Conservation (phyloP, 768 basidiomycete genomes). For the Amylocystis lapponica region DNA sequence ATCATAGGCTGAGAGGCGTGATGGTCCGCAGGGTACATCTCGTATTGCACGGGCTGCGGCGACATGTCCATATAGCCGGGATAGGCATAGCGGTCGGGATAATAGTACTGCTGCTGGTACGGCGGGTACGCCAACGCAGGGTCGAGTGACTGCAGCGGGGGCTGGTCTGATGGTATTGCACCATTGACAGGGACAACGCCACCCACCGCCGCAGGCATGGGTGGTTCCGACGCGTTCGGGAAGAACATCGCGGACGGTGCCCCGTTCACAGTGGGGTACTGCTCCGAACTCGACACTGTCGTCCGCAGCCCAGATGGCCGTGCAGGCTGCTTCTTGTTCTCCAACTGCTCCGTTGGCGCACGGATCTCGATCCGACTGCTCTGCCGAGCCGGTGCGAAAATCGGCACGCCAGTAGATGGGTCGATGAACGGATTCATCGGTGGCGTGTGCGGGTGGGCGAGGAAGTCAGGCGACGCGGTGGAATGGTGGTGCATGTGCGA, state of each 20-base stretch:
- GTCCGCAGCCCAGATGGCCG: slow-evolving; percentile 42
- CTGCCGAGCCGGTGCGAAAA: slow-evolving; percentile 71
- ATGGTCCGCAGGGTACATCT: slow-evolving; percentile 53
- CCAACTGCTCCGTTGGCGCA: slow-evolving; percentile 39
- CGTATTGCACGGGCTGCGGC: slow-evolving; percentile 59
- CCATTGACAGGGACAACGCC: too few species aligned
- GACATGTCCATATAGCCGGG: slow-evolving; percentile 64
- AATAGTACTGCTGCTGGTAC: slow-evolving; percentile 67
- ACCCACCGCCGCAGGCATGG: too few species aligned
- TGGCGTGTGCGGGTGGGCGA: slow-evolving; percentile 54
- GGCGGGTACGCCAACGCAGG: slow-evolving; percentile 48
- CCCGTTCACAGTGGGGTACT: slow-evolving; percentile 3
- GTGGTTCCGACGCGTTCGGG: too few species aligned
- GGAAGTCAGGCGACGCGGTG: slow-evolving; percentile 57
- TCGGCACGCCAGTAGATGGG: slow-evolving; percentile 58
- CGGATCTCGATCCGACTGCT: slow-evolving; percentile 72
- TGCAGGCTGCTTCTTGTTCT: slow-evolving; percentile 21
- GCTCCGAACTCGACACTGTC: slow-evolving; percentile 20
- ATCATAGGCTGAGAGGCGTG: slow-evolving; percentile 37
- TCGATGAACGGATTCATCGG: slow-evolving; percentile 61
- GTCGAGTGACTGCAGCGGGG: slow-evolving; percentile 25
- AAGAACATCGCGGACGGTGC: slow-evolving; percentile 1
- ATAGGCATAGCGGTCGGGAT: slow-evolving; percentile 65
- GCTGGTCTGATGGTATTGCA: slow-evolving; percentile 5
- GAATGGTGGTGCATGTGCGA: slow-evolving; percentile 57